Base-by-base conservation (phyloP, 495 filamentous ascomycete species). In the Penicillium manginii region DNA sequence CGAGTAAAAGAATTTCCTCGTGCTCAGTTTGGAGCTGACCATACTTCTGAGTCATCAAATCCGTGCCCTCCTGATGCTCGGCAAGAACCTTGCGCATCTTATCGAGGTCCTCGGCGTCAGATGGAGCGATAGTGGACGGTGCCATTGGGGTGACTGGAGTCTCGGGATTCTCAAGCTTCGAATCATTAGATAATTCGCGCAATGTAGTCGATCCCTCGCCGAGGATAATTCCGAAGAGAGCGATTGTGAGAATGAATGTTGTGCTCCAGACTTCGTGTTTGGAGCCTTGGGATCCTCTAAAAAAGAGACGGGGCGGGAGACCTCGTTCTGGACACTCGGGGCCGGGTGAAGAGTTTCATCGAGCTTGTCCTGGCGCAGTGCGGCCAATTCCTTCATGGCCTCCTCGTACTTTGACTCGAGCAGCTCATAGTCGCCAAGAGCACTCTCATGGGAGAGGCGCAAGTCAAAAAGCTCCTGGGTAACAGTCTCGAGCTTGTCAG, bases 221-320 rank as follows among this genome's bases (percentile, higher is more conserved):
- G 88, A 97, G 78, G 91, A 97, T 74, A 96, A 86, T 75, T 97
- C 93, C 85, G 92, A 93, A 59, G 91, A 97, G 70, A 97, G 91
- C 75, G 93, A 96, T 72, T 89, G 92, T 84, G 91, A 91, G 79
- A 88, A 92, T 81, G 89, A 90, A 67, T 83, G 86, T 78, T 90
- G 91, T 75, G 80, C 87, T 78, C 86, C 88, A 81, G 85, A 82
- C 72, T 86, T 93, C 70, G 82, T 81, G 65, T 77, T 84, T 87
- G 77, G 71, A 71, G 64, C 88, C 84, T 80, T 86, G 87, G 73
- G 81, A 71, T 91, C 88, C 61, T 85, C 92, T 91, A 97, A 89
- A 92, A 96, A 96, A 88, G 93, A 96, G 52, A 84, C 80, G 14
- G 92, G 91, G 51, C 92, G 81, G 11, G 86, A 86, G 42, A 83